Evolutionary conservation across 805 yeast genomes (phyloP).

Genomic region (Kregervanrija pseudodelftensis): DNA sequence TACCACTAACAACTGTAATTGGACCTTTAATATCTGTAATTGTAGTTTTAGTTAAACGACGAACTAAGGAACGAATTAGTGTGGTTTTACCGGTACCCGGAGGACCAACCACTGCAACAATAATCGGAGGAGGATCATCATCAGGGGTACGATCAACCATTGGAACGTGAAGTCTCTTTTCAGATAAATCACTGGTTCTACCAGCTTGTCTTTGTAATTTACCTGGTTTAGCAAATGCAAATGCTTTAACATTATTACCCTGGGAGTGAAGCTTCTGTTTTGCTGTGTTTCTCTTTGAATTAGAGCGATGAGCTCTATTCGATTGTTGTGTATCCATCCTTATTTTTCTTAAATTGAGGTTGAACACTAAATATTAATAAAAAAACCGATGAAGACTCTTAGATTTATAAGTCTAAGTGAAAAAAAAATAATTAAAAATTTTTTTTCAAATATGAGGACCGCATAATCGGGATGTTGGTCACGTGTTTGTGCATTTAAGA

Average conservation of each 20-base stretch:
- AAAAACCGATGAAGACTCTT: neutral
- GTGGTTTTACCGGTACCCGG: conserved; percentile 98
- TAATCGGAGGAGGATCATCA: conserved; percentile 94
- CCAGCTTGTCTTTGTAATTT: conserved; percentile 78
- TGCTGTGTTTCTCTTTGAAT: conserved; percentile 45
- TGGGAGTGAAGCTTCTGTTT: conserved; percentile 85
- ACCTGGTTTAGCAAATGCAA: conserved; percentile 78
- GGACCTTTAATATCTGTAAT: conserved; percentile 89
- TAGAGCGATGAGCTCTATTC: conserved; percentile 79
- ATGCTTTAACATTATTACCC: conserved; percentile 80
- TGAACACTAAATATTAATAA: neutral
- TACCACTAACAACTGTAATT: conserved; percentile 92
- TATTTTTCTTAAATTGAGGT: neutral
- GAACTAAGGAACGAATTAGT: conserved; percentile 77
- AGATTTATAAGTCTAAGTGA: too few relatives aligned
- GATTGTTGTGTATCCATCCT: conserved; percentile 24
- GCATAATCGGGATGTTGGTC: too few relatives aligned
- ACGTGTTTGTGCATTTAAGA: too few relatives aligned
- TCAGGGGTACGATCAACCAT: conserved; percentile 97
- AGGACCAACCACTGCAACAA: conserved; percentile 96
- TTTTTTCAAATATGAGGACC: too few relatives aligned
- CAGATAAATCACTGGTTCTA: conserved; percentile 76
- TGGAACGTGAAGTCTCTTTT: conserved; percentile 87
- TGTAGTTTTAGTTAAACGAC: conserved; percentile 82
- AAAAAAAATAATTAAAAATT: too few relatives aligned